These are phyloP conservation scores for Excoecaria agallocha DNA, from an alignment of 345 rosid genomes.

Conservation along the genomic window DNA sequence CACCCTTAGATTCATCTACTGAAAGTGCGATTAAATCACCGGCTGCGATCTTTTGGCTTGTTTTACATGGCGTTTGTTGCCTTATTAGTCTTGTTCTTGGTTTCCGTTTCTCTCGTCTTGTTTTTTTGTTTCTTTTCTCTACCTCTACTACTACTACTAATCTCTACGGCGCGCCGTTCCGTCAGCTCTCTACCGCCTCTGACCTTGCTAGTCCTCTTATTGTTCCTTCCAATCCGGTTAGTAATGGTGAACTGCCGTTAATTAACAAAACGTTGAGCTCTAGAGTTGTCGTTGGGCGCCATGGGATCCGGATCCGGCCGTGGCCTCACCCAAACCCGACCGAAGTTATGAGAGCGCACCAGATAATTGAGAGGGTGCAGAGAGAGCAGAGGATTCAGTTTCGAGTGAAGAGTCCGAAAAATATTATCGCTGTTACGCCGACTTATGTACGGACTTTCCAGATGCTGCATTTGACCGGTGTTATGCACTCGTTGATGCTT, in stretches of 20 bases:
- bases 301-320: conserved; percentile 99
- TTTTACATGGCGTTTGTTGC: conserved; percentile 78
- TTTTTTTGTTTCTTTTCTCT: conserved; percentile 86
- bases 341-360: conserved; percentile 93
- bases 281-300: conserved; percentile 88
- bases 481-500: conserved; percentile 90
- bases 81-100: conserved; percentile 85
- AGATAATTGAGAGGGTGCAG: conserved; percentile 84
- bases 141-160: conserved; percentile 46
- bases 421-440: conserved; percentile 74
- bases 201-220: conserved; percentile 15
- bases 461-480: conserved; percentile 82
- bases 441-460: conserved; percentile 95
- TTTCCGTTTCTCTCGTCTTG: conserved; percentile 85
- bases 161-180: conserved; percentile 59
- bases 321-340: conserved; percentile 96
- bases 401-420: conserved; percentile 64
- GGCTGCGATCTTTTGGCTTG: conserved; percentile 67
- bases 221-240: conserved; percentile 24
- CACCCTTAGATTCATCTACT: conserved; percentile 57
- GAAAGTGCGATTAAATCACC: conserved; percentile 62
- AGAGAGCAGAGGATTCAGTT: conserved; percentile 75
- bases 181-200: conserved; percentile 29
- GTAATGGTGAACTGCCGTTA: conserved; percentile 23
- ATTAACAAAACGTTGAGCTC: conserved; percentile 51